Base-by-base conservation (phyloP, 805 yeast species). In the Yarrowia hollandica region DNA sequence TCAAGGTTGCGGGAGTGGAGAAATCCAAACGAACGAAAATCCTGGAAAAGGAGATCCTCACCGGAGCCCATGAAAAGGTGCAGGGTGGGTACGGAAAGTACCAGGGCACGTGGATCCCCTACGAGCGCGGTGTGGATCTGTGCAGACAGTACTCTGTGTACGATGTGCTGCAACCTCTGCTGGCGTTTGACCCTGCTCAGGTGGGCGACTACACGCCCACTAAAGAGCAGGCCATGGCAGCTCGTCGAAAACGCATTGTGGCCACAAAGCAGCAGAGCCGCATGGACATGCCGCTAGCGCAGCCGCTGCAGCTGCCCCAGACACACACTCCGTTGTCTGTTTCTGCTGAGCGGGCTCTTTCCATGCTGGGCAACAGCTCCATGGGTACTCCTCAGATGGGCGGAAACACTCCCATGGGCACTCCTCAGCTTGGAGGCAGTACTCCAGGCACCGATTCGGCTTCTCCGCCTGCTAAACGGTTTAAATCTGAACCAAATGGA, bases 71-170 rank as follows among this genome's bases (percentile, higher is more conserved):
- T 66, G 90, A 85, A 65, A 84, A 84, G 65, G 84, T 84, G 22
- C 87, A 84, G 69, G 88, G 88, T 31, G 89, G 88, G 0, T 81
- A 83, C 63, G 88, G 88, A n/a, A 82, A 82, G 65, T 83, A 82
- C 69, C 88, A 84, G 68, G 91, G 90, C 9, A 85, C 86, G 11
- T 85, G 90, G 89, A 76, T 84, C 38, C 88, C 90, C 4, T 79
- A 78, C 64, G 83, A 79, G 59, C 71, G 82, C 30, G 86, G 85
- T 0, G 74, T 79, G 11, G 77, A 79, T 34, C 75, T 86, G 71
- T 83, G 86, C 59, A 79, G 78, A 63, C 77, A 85, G 63, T 85
- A 82, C 70, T 80, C 81, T 19, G 82, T 83, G 18, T 77, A 75
- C 55, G 83, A 81, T 42, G 70, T 77, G 33, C 69, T 84, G 60